Evolutionary conservation across 2,329 filamentous ascomycete genomes (phyloP).

Genomic region (Raffaelea deltoideospora): DNA sequence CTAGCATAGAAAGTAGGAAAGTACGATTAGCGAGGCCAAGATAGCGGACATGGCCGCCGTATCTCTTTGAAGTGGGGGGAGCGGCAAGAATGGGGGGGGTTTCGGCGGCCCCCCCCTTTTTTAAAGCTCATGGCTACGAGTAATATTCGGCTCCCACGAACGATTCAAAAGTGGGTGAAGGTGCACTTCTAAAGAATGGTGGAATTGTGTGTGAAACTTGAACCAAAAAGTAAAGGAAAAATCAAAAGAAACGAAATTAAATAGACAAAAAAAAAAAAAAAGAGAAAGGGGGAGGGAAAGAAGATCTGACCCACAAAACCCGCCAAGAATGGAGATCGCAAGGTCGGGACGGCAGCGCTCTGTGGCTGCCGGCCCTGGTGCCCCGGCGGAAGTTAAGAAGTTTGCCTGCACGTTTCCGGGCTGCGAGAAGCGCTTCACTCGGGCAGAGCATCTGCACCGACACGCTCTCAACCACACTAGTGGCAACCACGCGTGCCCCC

Average conservation of each 20-base stretch:
- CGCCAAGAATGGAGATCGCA: constrained; percentile 2
- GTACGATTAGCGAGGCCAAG: too few species aligned
- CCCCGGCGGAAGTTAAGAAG: too few species aligned
- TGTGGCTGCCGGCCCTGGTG: too few species aligned
- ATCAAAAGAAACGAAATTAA: background rate
- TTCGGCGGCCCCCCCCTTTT: too few species aligned
- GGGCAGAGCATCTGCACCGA: constrained; percentile 66
- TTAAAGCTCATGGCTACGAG: too few species aligned
- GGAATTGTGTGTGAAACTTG: background rate
- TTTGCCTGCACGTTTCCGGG: constrained; percentile 25
- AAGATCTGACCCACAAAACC: background rate
- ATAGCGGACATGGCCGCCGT: too few species aligned
- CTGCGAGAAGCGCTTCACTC: constrained; percentile 67
- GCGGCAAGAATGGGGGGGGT: too few species aligned
- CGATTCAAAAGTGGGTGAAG: too few species aligned
- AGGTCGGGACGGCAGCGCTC: background rate
- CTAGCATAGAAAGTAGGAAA: too few species aligned
- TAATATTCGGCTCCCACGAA: too few species aligned
- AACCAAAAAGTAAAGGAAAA: background rate
- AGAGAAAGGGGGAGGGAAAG: background rate
- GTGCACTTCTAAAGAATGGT: background rate
- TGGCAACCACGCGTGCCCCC: constrained; percentile 5
- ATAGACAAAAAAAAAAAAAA: background rate
- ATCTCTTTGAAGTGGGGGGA: too few species aligned
- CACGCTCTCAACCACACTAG: constrained; percentile 56